phyloP scores from a whole-genome alignment of 148 eudicot genomes.

The Gaultheria prostrata region DNA sequence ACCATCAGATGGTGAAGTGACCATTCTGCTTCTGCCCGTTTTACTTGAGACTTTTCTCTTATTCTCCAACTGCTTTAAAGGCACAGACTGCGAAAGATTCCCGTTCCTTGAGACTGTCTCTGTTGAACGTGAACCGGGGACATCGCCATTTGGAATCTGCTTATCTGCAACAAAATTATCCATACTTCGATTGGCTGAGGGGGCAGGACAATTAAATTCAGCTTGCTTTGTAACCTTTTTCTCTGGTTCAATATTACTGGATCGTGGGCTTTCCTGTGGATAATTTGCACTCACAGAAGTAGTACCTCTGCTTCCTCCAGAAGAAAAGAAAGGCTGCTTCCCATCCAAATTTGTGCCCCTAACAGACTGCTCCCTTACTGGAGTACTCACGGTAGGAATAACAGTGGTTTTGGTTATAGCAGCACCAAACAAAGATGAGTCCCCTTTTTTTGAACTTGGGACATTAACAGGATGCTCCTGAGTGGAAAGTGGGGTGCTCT shows the following conservation, averaged over 20 bases:
- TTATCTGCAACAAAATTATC: slow-evolving; percentile 27
- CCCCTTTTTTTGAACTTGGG: slow-evolving; percentile 24
- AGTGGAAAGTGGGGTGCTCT: slow-evolving; percentile 20
- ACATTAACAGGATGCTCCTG: slow-evolving; percentile 18
- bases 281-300: slow-evolving; percentile 21
- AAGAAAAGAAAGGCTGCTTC: slow-evolving; percentile 31
- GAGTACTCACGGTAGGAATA: slow-evolving; percentile 5
- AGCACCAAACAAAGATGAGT: slow-evolving; percentile 28
- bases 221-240: slow-evolving; percentile 40
- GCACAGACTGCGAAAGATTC: slow-evolving; percentile 37
- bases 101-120: slow-evolving; percentile 31
- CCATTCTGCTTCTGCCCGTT: slow-evolving; percentile 34
- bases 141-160: slow-evolving; percentile 33
- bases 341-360: slow-evolving; percentile 33
- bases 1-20: slow-evolving; percentile 27
- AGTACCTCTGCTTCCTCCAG: slow-evolving; percentile 33
- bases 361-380: slow-evolving; percentile 25
- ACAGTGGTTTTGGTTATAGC: slow-evolving; percentile 26
- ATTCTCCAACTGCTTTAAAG: slow-evolving; percentile 42
- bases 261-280: slow-evolving; percentile 36
- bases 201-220: slow-evolving; percentile 53
- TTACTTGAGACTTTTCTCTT: slow-evolving; percentile 35
- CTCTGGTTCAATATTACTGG: slow-evolving; percentile 38
- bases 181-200: slow-evolving; percentile 33
- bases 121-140: slow-evolving; percentile 25